These are phyloP conservation scores for Naganishia antarctica DNA, from an alignment of 768 basidiomycete genomes.

Conservation along the genomic window DNA sequence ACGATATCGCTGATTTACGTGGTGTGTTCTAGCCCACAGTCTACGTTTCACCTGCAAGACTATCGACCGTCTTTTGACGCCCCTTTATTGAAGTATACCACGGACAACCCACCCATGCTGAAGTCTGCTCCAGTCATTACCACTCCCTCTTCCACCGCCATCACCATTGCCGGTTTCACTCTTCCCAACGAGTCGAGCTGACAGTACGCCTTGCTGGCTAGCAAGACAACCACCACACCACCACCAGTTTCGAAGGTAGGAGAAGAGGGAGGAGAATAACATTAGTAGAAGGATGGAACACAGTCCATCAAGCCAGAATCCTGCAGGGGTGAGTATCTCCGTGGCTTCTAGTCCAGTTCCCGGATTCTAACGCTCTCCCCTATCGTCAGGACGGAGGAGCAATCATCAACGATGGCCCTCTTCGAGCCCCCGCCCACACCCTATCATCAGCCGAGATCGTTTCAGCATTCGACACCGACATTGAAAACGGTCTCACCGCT, in stretches of 20 bases:
- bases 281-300: constrained; percentile 19
- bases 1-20: no score
- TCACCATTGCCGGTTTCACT: not conserved
- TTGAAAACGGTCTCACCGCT: constrained; percentile 40
- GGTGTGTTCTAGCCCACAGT: not conserved
- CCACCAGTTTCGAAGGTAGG: not conserved
- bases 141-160: not conserved
- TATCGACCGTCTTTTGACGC: not conserved
- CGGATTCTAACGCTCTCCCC: not conserved
- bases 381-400: constrained; percentile 51
- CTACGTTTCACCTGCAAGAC: not conserved
- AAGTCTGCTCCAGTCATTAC: constrained; percentile 14
- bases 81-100: not conserved
- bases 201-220: constrained; percentile 6
- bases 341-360: not conserved
- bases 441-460: constrained; percentile 40
- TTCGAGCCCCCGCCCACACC: constrained; percentile 36
- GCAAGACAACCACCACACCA: not conserved
- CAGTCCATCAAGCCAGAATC: not conserved
- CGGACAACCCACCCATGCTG: constrained; percentile 14
- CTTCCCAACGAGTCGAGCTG: constrained; percentile 15
- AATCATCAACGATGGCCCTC: constrained; percentile 3
- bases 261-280: constrained; percentile 24
- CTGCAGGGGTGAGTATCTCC: not conserved
- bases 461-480: constrained; percentile 38